phyloP scores from a whole-genome alignment of 257 asterid genomes.

The Verbena officinalis region DNA sequence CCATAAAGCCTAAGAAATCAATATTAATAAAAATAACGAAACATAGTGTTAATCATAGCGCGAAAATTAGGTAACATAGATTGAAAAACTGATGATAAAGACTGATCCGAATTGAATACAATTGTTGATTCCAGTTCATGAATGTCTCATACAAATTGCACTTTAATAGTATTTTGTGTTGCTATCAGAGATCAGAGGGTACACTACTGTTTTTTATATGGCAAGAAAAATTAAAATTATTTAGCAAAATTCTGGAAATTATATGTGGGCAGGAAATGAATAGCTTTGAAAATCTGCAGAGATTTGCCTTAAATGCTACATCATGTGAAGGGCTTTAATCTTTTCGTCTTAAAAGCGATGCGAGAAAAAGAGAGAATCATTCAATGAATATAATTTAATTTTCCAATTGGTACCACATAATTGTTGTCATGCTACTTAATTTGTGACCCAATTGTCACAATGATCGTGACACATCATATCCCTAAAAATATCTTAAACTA shows the following conservation, averaged over 20 bases:
- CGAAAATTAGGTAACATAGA: constrained; percentile 7
- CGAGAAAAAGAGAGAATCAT: neutral
- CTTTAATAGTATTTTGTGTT: constrained; percentile 10
- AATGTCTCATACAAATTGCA: neutral
- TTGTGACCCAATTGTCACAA: constrained; percentile 8
- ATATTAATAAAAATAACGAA: neutral
- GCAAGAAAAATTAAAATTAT: neutral
- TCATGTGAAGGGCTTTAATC: constrained; percentile 48
- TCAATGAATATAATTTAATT: neutral
- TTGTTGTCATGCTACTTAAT: neutral
- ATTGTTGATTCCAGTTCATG: constrained; percentile 29
- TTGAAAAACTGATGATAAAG: too few species aligned
- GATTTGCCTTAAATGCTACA: constrained; percentile 53
- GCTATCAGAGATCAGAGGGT: constrained; percentile 12
- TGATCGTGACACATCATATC: constrained; percentile 6
- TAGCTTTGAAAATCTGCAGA: constrained; percentile 45
- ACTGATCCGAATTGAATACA: constrained; percentile 21
- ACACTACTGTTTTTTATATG: neutral
- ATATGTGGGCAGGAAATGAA: constrained; percentile 47
- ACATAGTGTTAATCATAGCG: neutral
- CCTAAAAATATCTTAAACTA: too few species aligned
- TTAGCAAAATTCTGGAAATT: constrained; percentile 20
- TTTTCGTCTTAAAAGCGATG: constrained; percentile 29
- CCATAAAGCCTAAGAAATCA: neutral
- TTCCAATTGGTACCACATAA: constrained; percentile 19